phyloP scores from a whole-genome alignment of 192 early-diverging fungal genomes.

The Pilaira anomala region DNA sequence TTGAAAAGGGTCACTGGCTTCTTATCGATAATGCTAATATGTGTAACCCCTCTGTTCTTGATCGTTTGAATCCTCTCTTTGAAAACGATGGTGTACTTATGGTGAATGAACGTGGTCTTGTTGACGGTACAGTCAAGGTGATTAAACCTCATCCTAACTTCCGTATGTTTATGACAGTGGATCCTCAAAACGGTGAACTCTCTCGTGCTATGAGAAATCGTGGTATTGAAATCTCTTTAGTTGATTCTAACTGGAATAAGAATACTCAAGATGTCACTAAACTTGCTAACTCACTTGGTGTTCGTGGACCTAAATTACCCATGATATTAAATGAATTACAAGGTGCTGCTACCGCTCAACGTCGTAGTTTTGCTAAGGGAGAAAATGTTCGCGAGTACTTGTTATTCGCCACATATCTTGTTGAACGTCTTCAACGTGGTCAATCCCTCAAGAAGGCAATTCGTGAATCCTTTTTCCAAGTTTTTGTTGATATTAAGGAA shows the following conservation, averaged over 20 bases:
- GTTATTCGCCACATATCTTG: slow-evolving; percentile 40
- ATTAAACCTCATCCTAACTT: slow-evolving; percentile 86
- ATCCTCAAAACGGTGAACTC: slow-evolving; percentile 89
- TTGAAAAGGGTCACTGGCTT: slow-evolving; percentile 91
- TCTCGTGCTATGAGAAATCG: slow-evolving; percentile 98
- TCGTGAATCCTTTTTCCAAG: slow-evolving; percentile 43
- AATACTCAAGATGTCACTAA: slow-evolving; percentile 47
- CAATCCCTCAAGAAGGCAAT: slow-evolving; percentile 40
- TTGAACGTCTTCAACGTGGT: slow-evolving; percentile 53
- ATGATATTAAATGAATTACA: slow-evolving; percentile 41
- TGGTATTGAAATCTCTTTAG: slow-evolving; percentile 85
- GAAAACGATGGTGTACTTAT: slow-evolving; percentile 85
- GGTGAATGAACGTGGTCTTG: slow-evolving; percentile 87
- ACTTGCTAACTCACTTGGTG: slow-evolving; percentile 45
- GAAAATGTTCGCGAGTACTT: slow-evolving; percentile 48
- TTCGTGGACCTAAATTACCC: slow-evolving; percentile 42
- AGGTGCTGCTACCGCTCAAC: slow-evolving; percentile 31
- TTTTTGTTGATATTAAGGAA: slow-evolving; percentile 36
- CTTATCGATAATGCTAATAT: slow-evolving; percentile 95
- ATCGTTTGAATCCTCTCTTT: slow-evolving; percentile 90
- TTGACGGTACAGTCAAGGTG: slow-evolving; percentile 73
- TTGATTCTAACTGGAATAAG: slow-evolving; percentile 49
- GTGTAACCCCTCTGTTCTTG: slow-evolving; percentile 91
- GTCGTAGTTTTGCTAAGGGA: slow-evolving; percentile 26
- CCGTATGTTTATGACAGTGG: slow-evolving; percentile 93